phyloP scores from a whole-genome alignment of 805 yeast genomes.

The Metschnikowia orientalis region DNA sequence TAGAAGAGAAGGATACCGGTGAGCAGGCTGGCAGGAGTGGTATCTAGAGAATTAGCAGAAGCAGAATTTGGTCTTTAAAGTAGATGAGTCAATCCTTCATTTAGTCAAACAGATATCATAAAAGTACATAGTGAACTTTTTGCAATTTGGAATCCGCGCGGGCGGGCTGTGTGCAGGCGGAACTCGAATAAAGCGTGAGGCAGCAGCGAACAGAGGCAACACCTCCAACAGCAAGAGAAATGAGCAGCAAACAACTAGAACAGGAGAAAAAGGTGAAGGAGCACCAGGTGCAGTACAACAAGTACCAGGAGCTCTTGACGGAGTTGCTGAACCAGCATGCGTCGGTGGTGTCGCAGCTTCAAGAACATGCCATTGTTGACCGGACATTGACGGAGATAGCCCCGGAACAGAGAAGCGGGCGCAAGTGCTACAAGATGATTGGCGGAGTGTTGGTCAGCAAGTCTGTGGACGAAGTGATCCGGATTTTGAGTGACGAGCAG shows the following conservation, averaged over 20 bases:
- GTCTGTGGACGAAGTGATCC: slow-evolving; percentile 70
- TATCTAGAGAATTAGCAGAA: no score
- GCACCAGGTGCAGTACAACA: slow-evolving; percentile 40
- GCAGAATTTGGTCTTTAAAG: no score
- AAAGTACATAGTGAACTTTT: no score
- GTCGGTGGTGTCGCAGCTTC: slow-evolving; percentile 33
- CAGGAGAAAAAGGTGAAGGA: slow-evolving; percentile 36
- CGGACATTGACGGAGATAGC: slow-evolving; percentile 34
- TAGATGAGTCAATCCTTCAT: no score
- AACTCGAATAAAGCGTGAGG: slow-evolving; percentile 2
- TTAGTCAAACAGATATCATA: no score
- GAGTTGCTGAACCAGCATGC: slow-evolving; percentile 37
- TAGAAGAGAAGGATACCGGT: no score
- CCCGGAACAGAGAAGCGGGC: slow-evolving; percentile 37
- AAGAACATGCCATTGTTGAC: slow-evolving; percentile 41
- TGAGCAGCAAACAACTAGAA: slow-evolving; percentile 17
- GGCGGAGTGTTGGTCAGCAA: slow-evolving; percentile 90
- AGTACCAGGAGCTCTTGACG: slow-evolving; percentile 34
- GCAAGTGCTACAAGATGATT: slow-evolving; percentile 88
- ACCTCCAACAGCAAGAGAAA: not conserved
- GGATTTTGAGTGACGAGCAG: slow-evolving; percentile 52
- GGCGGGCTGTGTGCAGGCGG: no score
- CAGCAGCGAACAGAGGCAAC: not conserved
- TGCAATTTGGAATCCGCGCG: no score
- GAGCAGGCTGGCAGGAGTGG: no score